phyloP scores from a whole-genome alignment of 139 green algal species.

The Eudorina sp. region DNA sequence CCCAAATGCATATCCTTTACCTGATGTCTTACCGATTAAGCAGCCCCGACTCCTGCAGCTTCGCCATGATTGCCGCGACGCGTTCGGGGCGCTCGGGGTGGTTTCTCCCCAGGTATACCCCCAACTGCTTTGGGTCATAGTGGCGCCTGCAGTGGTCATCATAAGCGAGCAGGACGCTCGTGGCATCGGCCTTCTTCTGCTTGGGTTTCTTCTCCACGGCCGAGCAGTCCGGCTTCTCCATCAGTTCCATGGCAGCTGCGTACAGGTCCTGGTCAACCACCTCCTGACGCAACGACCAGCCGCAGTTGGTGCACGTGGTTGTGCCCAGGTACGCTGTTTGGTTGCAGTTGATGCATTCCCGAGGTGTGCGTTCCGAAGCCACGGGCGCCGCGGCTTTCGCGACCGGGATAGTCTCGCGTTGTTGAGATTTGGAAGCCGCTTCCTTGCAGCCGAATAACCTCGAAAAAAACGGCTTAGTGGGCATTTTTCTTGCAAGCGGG shows the following conservation, averaged over 20 bases:
- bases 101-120: not conserved
- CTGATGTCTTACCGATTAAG: conserved; percentile 23
- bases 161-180: conserved; percentile 24
- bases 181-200: too few relatives aligned
- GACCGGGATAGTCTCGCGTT: not conserved
- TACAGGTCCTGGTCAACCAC: not conserved
- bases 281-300: not conserved
- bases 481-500: too few relatives aligned
- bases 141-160: conserved; percentile 27
- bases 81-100: conserved; percentile 81
- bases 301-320: conserved; percentile 20
- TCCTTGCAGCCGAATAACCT: not conserved
- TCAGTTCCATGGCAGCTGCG: conserved; percentile 12
- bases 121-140: not conserved
- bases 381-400: not conserved
- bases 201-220: too few relatives aligned
- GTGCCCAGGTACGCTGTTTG: not conserved
- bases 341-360: conserved; percentile 11
- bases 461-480: not conserved
- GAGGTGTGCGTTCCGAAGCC: not conserved
- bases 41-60: conserved; percentile 66
- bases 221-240: not conserved
- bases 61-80: conserved; percentile 76
- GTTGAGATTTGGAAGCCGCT: not conserved
- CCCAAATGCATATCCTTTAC: too few relatives aligned